Conservation (phyloP, 768 basidiomycete genomes). For the Boletus coccyginus region DNA sequence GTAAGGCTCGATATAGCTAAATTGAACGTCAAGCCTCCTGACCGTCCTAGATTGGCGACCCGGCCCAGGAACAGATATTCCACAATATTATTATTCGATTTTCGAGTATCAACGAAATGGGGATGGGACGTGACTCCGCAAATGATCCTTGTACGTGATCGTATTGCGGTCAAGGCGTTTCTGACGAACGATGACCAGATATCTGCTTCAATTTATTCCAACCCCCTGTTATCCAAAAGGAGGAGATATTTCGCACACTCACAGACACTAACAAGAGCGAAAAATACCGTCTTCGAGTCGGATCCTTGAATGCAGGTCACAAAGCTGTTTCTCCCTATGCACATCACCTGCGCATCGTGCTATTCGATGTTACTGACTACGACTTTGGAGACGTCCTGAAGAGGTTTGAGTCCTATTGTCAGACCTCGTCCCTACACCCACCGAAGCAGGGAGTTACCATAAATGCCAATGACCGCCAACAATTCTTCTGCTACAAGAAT, state of each 20-base stretch:
- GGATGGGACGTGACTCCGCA: conserved; percentile 55
- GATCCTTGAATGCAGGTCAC: conserved; percentile 58
- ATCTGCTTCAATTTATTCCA: conserved; percentile 65
- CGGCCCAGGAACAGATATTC: conserved; percentile 48
- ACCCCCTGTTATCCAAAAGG: conserved; percentile 61
- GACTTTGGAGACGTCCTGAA: conserved; percentile 35
- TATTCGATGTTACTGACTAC: conserved; percentile 47
- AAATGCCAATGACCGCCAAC: conserved; percentile 42
- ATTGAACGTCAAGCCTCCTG: background rate
- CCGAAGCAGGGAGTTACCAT: conserved; percentile 38
- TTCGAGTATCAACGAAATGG: conserved; percentile 57
- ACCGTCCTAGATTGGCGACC: conserved; percentile 54
- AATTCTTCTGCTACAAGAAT: conserved; percentile 49
- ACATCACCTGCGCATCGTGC: conserved; percentile 62
- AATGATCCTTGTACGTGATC: conserved; percentile 52
- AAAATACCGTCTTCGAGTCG: conserved; percentile 54
- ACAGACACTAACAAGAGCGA: conserved; percentile 26
- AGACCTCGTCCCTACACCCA: conserved; percentile 43
- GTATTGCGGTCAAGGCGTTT: conserved; percentile 1
- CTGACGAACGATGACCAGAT: conserved; percentile 38
- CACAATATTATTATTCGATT: conserved; percentile 54
- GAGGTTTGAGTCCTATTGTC: conserved; percentile 54
- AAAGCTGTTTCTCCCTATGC: conserved; percentile 63
- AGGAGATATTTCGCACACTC: conserved; percentile 56
- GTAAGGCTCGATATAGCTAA: conserved; percentile 34